Evolutionary conservation across 1,284 basidiomycete genomes (phyloP), one percentile per base, ranked within the genome.

Genomic region (Apiotrichum porosum): DNA sequence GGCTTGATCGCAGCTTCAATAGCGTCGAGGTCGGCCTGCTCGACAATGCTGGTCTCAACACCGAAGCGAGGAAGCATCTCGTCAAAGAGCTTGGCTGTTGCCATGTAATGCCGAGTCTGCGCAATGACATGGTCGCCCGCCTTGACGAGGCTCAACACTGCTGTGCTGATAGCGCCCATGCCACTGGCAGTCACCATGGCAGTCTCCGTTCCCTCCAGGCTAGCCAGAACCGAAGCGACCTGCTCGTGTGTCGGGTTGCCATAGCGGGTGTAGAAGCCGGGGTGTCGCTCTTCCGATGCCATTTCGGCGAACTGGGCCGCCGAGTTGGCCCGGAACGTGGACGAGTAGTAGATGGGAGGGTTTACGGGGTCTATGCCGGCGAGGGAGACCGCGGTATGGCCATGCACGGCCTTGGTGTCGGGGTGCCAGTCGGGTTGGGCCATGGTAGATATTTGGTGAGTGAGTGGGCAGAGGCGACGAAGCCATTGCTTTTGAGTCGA

Each of bases 181-280:
- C 49, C 49, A 17, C 34, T 37, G 9, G 44, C 49, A 1, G 49
- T 51, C 19, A 51, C 34, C 49, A 51, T 46, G 15, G 44, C 49
- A 17, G 37, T 36, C 36, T 51, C 49, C 3, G 49, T 51, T n/a
- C 44, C 44, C 40, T 51, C 49, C 21, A 51, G 49, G 19, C 44
- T 40, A 5, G 49, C 49, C 9, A 51, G 39, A 31, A 51, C 49
- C 1, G 35, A 18, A 1, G 49, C 49, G 6, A 40, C 49, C 22
- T 43, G 44, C 44, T 46, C 49, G 44, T 51, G 49, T n/a, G 44
- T 51, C 24, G 49, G 49, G 49, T 51, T 51, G 30, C 49, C 49
- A 40, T 51, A 51, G 6, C 49, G 44, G 35, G 49, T 51, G 49
- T 51, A 51, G 36, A 51, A 51, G 18, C 35, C 31, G 3, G 44